These are phyloP conservation scores for Pythium aquatile DNA, from an alignment of 352 stramenopile species.

Conservation along the genomic window DNA sequence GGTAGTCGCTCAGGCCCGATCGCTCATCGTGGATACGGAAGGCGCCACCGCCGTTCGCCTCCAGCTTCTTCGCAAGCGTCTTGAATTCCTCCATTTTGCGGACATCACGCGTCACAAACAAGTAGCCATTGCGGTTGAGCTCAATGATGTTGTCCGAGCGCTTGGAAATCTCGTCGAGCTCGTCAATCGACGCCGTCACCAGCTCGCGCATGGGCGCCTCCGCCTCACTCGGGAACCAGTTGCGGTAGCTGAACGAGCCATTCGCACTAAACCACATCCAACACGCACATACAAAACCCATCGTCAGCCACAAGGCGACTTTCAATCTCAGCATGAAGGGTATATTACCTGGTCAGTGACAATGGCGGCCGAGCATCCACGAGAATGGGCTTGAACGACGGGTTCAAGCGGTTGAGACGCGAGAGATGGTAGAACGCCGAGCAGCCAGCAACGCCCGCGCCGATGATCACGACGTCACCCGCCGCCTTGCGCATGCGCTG, in stretches of 20 bases:
- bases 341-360: conserved; percentile 55
- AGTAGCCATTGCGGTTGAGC: conserved; percentile 78
- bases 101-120: conserved; percentile 63
- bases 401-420: conserved; percentile 59
- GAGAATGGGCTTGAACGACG: conserved; percentile 66
- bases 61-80: conserved; percentile 41
- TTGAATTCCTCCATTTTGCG: conserved; percentile 55
- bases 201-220: conserved; percentile 66
- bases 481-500: conserved; percentile 44
- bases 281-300: neutral
- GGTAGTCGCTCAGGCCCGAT: conserved; percentile 43
- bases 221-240: conserved; percentile 75
- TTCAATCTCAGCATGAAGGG: neutral
- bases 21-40: conserved; percentile 46
- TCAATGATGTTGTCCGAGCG: conserved; percentile 62
- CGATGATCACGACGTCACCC: conserved; percentile 71
- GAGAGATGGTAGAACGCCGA: conserved; percentile 78
- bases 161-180: conserved; percentile 66
- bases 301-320: neutral
- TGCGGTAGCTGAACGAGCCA: conserved; percentile 81
- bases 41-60: conserved; percentile 48
- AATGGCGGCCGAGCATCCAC: conserved; percentile 63
- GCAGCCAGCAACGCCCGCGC: conserved; percentile 69
- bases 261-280: conserved; percentile 38
- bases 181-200: conserved; percentile 71